phyloP scores from a whole-genome alignment of 805 yeast genomes.

The Debaryomyces maramus region DNA sequence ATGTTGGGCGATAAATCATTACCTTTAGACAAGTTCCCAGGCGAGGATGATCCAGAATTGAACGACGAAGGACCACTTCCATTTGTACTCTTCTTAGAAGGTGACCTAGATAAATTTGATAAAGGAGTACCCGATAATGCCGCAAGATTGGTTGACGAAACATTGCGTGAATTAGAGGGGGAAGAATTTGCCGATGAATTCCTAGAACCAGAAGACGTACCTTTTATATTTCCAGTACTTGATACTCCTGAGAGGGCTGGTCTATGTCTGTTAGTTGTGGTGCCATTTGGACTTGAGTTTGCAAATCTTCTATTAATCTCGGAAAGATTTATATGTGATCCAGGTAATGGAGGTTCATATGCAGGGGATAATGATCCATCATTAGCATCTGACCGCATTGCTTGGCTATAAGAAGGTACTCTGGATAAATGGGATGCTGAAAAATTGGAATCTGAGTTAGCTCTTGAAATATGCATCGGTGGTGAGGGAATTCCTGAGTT shows the following conservation, averaged over 20 bases:
- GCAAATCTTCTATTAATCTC: conserved; percentile 31
- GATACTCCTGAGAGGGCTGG: conserved; percentile 27
- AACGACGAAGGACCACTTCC: conserved; percentile 10
- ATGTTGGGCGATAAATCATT: conserved; percentile 8
- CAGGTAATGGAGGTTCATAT: conserved; percentile 55
- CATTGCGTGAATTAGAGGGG: conserved; percentile 40
- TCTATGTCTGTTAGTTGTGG: conserved; percentile 12
- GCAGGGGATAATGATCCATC: conserved; percentile 67
- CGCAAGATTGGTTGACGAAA: conserved; percentile 31
- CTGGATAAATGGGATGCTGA: conserved; percentile 44
- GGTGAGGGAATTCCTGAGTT: conserved; percentile 49
- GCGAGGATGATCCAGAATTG: conserved; percentile 11
- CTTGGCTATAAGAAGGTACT: conserved; percentile 86
- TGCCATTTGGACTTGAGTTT: conserved; percentile 7
- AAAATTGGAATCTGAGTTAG: conserved; percentile 43
- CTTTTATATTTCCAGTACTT: conserved; percentile 23
- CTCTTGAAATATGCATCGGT: conserved; percentile 58
- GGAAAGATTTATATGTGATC: conserved; percentile 35
- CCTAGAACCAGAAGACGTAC: conserved; percentile 14
- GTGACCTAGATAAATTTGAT: conserved; percentile 8
- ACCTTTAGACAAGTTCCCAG: conserved; percentile 9
- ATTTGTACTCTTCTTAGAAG: conserved; percentile 10
- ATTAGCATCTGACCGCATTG: conserved; percentile 55
- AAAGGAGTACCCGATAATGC: conserved; percentile 6
- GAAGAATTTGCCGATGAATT: conserved; percentile 35